Base-by-base conservation (phyloP, 2,329 filamentous ascomycete genomes). In the Alternaria sp. region DNA sequence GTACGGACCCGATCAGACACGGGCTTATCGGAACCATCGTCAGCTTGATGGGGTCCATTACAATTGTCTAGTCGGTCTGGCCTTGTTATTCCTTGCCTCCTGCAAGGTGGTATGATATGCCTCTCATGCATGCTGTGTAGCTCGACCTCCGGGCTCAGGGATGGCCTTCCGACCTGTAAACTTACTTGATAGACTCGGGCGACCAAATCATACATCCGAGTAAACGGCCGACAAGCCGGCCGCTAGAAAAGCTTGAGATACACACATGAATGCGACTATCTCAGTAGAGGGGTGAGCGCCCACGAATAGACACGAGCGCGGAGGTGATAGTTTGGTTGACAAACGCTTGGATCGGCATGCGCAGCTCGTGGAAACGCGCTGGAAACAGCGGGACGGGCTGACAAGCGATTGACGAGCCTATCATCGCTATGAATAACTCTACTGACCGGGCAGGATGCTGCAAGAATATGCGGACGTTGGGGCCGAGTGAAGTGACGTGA, bases 401-500 rank as follows among this genome's bases (percentile, higher is more conserved):
- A 16, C 42, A 32, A 39, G 41, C 34, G 22, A 54, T 12, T 18
- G 22, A 51, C 39, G 39, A 47, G 48, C 62, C 52, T 62, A 57
- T 53, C 28, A 47, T 54, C 22, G 54, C 46, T 59, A 54, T 51
- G 51, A 38, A 48, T 32, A 42, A 53, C 38, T 6, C 18, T 9
- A 12, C 20, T 52, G 28, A 44, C 54, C 26, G 28, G 51, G 58
- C 44, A 28, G 43, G 41, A 39, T 18, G 38, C 36, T 67, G 62
- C 46, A 61, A 53, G 64, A 30, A 58, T 39, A 56, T 59, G 66
- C 54, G 38, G 61, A 61, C 57, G 57, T 60, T 62, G 55, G 51
- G 48, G 65, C 59, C 59, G 60, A 46, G 53, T 48, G 54, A 54
- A 62, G 62, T 53, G 67, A 61, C 59, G 46, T 62, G 61, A 61